phyloP scores from a whole-genome alignment of 768 basidiomycete species.

The Holtermannia corniformis region DNA sequence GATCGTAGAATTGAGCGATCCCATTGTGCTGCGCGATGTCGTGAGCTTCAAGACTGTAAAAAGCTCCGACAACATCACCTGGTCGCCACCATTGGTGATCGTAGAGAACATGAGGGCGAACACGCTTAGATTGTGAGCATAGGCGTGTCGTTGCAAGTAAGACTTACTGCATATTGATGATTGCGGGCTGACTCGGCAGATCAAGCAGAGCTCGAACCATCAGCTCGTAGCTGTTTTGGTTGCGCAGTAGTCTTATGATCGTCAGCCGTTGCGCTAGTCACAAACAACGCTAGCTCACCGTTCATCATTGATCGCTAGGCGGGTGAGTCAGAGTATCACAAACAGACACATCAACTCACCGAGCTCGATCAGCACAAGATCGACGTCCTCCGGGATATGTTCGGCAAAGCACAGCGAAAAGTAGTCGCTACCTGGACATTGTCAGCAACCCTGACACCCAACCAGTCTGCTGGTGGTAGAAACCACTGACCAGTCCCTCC shows the following conservation, averaged over 20 bases:
- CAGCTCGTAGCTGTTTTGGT: slow-evolving; percentile 29
- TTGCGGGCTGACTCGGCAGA: slow-evolving; percentile 29
- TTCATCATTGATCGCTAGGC: slow-evolving; percentile 24
- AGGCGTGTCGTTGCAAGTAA: background rate
- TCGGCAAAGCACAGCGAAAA: slow-evolving; percentile 38
- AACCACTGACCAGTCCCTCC: slow-evolving; percentile 26
- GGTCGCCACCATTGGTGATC: slow-evolving; percentile 12
- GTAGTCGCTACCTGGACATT: slow-evolving; percentile 22
- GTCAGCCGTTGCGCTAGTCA: background rate
- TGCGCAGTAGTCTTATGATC: slow-evolving; percentile 12
- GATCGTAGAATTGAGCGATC: slow-evolving; percentile 38
- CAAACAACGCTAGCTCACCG: slow-evolving; percentile 7
- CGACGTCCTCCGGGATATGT: slow-evolving; percentile 37
- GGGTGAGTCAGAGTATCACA: background rate
- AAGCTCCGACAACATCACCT: slow-evolving; percentile 13
- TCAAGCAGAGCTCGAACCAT: slow-evolving; percentile 28
- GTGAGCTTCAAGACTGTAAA: no score
- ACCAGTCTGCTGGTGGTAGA: no score
- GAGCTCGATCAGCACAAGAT: slow-evolving; percentile 36
- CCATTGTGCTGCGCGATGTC: slow-evolving; percentile 23
- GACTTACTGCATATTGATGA: slow-evolving; percentile 33
- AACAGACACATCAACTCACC: slow-evolving; percentile 12
- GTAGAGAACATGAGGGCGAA: slow-evolving; percentile 15
- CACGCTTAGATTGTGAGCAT: slow-evolving; percentile 2
- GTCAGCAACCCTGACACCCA: background rate